phyloP scores from a whole-genome alignment of 2,329 filamentous ascomycete species.

The Cryphonectria japonica region DNA sequence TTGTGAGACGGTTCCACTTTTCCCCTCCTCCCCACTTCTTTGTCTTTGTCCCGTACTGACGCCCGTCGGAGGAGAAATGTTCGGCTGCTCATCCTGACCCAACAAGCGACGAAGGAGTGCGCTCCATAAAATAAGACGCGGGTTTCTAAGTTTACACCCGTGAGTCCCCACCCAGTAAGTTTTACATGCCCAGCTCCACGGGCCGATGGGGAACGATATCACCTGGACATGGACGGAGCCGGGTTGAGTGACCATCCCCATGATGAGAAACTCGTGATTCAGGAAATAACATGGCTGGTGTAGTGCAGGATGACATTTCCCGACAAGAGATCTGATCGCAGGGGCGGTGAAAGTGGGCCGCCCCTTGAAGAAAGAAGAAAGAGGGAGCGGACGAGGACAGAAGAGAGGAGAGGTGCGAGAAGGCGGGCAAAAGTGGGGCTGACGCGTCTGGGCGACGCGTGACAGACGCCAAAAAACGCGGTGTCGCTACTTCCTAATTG shows the following conservation, averaged over 20 bases:
- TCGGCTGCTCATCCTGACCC: background rate
- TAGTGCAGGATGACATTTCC: background rate
- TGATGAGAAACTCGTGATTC: background rate
- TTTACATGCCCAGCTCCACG: background rate
- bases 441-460: slow-evolving; percentile 28
- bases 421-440: background rate
- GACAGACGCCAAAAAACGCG: slow-evolving; percentile 32
- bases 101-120: background rate
- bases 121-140: slow-evolving; percentile 8
- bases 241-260: background rate
- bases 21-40: background rate
- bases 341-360: background rate
- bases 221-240: background rate
- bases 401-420: background rate
- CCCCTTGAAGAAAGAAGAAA: background rate
- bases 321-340: slow-evolving; percentile 6
- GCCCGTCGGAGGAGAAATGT: background rate
- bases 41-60: background rate
- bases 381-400: background rate
- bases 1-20: background rate
- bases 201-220: slow-evolving; percentile 1
- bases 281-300: slow-evolving; percentile 14
- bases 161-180: background rate
- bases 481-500: background rate
- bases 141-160: slow-evolving; percentile 5